Conservation (phyloP, 2,329 filamentous ascomycete genomes). For the Didymella segeticola region DNA sequence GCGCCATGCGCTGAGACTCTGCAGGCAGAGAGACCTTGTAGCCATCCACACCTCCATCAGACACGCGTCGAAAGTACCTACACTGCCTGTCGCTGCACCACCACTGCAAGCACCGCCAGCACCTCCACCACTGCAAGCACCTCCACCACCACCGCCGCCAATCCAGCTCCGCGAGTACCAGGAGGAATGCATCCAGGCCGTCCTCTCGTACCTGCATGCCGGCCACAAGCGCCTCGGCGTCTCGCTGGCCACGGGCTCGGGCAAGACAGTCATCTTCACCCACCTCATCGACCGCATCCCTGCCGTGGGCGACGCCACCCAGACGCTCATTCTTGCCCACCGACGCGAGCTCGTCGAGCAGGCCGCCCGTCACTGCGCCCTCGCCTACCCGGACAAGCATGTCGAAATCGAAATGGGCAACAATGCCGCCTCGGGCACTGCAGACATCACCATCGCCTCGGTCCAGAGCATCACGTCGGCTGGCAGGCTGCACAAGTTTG, state of each 20-base stretch:
- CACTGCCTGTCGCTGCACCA: constrained; percentile 1
- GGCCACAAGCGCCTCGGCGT: constrained; percentile 83
- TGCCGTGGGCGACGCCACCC: constrained; percentile 64
- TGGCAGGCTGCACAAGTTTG: constrained; percentile 80
- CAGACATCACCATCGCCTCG: constrained; percentile 94
- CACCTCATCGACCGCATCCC: constrained; percentile 85
- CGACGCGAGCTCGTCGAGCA: constrained; percentile 93
- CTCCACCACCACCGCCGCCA: no score
- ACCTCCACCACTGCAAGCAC: constrained; percentile 15
- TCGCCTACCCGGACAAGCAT: constrained; percentile 78
- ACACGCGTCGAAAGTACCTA: constrained; percentile 26
- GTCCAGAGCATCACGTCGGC: constrained; percentile 82
- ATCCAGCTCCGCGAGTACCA: constrained; percentile 80
- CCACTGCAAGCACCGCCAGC: constrained; percentile 17
- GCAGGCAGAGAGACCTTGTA: constrained; percentile 19
- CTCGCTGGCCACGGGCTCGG: constrained; percentile 85
- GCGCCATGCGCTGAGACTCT: constrained; percentile 40
- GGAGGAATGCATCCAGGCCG: constrained; percentile 87
- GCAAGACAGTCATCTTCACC: constrained; percentile 97
- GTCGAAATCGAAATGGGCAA: constrained; percentile 94
- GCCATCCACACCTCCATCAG: constrained; percentile 16
- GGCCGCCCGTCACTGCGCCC: constrained; percentile 82
- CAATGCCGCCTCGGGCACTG: constrained; percentile 74
- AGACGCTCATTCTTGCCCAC: constrained; percentile 91
- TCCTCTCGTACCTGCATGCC: constrained; percentile 70